Conservation (phyloP, 208 protist genomes). For the Phytomonas francai region DNA sequence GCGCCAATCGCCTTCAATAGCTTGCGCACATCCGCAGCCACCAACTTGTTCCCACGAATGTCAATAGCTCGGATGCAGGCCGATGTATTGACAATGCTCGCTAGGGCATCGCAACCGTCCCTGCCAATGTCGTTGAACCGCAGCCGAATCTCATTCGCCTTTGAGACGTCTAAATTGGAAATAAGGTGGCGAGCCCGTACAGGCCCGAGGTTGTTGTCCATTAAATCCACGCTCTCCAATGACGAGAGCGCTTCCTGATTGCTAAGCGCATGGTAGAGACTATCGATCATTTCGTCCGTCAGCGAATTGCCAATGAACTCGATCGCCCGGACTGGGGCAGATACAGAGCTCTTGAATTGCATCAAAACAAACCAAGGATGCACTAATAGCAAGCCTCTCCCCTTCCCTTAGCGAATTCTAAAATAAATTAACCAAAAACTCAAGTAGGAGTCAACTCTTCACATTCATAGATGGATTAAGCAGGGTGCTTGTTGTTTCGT, state of each 20-base stretch:
- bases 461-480: neutral
- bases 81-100: conserved; percentile 63
- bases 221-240: conserved; percentile 55
- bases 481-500: neutral
- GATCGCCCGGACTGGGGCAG: conserved; percentile 38
- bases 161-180: conserved; percentile 49
- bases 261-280: conserved; percentile 43
- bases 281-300: conserved; percentile 36
- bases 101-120: conserved; percentile 84
- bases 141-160: conserved; percentile 59
- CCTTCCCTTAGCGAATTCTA: neutral
- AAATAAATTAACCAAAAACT: conserved; percentile 11
- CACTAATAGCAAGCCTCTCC: neutral
- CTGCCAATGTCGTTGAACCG: conserved; percentile 88
- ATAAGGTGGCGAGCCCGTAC: conserved; percentile 40
- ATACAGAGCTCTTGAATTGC: neutral
- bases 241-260: conserved; percentile 45
- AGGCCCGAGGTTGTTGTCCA: conserved; percentile 83
- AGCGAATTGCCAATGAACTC: conserved; percentile 79
- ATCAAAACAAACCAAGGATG: conserved; percentile 3
- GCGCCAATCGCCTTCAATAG: conserved; percentile 66
- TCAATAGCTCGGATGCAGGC: conserved; percentile 62
- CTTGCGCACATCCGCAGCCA: conserved; percentile 43
- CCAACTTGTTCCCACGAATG: conserved; percentile 77
- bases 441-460: neutral